phyloP scores from a whole-genome alignment of 176 grass and related monocot genomes.

The Musa itinerans region DNA sequence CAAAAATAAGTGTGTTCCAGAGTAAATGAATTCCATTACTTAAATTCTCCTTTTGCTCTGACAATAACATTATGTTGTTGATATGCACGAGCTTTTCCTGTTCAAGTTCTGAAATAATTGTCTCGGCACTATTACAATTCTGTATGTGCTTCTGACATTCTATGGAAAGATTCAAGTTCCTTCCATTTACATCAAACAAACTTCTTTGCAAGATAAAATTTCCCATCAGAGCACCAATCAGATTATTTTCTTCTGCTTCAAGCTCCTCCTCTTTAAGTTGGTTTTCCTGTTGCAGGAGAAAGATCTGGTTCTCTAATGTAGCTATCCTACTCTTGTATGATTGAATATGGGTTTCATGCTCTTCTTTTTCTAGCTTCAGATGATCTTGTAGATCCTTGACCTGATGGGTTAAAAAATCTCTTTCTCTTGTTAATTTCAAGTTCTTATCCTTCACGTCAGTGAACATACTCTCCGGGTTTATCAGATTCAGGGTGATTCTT shows the following conservation, averaged over 20 bases:
- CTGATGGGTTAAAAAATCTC: constrained; percentile 52
- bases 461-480: constrained; percentile 46
- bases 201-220: constrained; percentile 53
- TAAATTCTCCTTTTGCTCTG: constrained; percentile 48
- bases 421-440: constrained; percentile 47
- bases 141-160: constrained; percentile 36
- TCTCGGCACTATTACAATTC: constrained; percentile 30
- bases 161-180: constrained; percentile 34
- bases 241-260: constrained; percentile 14
- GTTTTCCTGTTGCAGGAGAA: constrained; percentile 44
- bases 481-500: constrained; percentile 32
- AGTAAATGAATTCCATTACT: constrained; percentile 50
- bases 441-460: constrained; percentile 39
- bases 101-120: constrained; percentile 55
- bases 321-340: constrained; percentile 37
- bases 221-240: constrained; percentile 36
- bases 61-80: constrained; percentile 39
- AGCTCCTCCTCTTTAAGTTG: constrained; percentile 51
- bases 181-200: constrained; percentile 55
- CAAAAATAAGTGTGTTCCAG: constrained; percentile 45
- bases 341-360: constrained; percentile 32
- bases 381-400: constrained; percentile 44
- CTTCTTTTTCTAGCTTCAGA: constrained; percentile 40
- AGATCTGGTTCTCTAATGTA: constrained; percentile 21
- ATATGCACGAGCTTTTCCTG: constrained; percentile 39